Percentiles rank a stretch among this genome's conserved stretches.
These are phyloP conservation scores for Lentinus brumalis DNA, from an alignment of 768 basidiomycete species.

Conservation along the genomic window DNA sequence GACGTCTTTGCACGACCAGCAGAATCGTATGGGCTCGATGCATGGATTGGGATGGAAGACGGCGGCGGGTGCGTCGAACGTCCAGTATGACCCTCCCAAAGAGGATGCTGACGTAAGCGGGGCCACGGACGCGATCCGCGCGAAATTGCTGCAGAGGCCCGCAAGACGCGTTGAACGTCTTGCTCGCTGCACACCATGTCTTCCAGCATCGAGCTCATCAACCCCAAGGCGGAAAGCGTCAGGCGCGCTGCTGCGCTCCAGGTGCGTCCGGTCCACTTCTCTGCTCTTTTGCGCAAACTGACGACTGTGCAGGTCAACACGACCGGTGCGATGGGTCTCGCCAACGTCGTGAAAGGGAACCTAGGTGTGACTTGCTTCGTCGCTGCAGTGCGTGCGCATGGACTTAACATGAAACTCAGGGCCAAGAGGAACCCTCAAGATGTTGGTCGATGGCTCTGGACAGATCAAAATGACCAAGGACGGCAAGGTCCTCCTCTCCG, in stretches of 20 bases:
- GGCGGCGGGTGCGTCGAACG: too few species aligned
- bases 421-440: constrained; percentile 96
- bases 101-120: not conserved
- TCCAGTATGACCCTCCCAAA: too few species aligned
- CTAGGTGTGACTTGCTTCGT: constrained; percentile 58
- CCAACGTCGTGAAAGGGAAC: constrained; percentile 96
- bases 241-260: constrained; percentile 88
- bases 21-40: too few species aligned
- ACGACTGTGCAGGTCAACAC: constrained; percentile 70
- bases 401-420: constrained; percentile 47
- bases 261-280: constrained; percentile 45
- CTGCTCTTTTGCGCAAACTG: not conserved
- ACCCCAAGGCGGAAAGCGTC: constrained; percentile 94
- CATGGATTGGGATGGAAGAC: too few species aligned
- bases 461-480: constrained; percentile 99
- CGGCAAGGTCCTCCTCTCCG: constrained; percentile 95
- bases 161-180: not conserved
- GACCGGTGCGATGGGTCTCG: constrained; percentile 95
- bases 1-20: too few species aligned
- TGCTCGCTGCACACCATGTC: constrained; percentile 22
- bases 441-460: constrained; percentile 98
- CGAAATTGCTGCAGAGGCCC: not conserved
- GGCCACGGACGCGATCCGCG: not conserved
- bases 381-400: constrained; percentile 7
- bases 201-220: constrained; percentile 91